These are phyloP conservation scores for Fraxinus latifolia DNA, from an alignment of 305 asterid species.

Conservation along the genomic window DNA sequence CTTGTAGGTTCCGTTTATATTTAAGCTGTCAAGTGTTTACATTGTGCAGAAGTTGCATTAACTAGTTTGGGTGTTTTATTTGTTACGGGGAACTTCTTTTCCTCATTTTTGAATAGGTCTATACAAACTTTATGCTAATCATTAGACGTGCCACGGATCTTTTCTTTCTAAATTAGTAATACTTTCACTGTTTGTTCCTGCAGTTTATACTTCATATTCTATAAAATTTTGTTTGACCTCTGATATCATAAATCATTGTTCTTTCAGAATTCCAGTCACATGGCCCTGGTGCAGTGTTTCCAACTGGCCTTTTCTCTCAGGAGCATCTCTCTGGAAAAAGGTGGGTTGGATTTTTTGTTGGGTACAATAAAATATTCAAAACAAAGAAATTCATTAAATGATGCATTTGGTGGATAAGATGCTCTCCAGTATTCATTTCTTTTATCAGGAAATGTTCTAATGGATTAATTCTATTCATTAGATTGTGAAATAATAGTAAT, in stretches of 20 bases:
- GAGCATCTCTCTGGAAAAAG: slow-evolving; percentile 38
- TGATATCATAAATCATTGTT: not conserved
- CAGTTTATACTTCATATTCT: not conserved
- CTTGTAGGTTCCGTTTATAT: not conserved
- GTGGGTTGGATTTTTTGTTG: slow-evolving; percentile 28
- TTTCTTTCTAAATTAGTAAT: not conserved
- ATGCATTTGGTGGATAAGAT: not conserved
- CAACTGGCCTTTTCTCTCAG: slow-evolving; percentile 53
- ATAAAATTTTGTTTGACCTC: not conserved
- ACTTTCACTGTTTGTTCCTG: not conserved
- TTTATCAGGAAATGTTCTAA: not conserved
- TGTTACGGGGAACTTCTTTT: not conserved
- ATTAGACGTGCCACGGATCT: not conserved
- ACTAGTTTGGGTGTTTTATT: not conserved
- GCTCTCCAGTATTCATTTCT: not conserved
- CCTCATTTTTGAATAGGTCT: not conserved
- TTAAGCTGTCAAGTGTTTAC: not conserved
- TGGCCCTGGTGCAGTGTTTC: slow-evolving; percentile 46
- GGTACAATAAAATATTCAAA: not conserved
- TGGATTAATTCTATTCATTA: not conserved
- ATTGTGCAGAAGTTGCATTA: not conserved
- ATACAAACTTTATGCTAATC: not conserved
- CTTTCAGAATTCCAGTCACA: slow-evolving; percentile 42
- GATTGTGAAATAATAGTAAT: not conserved
- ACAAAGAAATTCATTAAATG: not conserved